phyloP scores from a whole-genome alignment of 2,329 filamentous ascomycete species.

The Incumbomyces lentus region DNA sequence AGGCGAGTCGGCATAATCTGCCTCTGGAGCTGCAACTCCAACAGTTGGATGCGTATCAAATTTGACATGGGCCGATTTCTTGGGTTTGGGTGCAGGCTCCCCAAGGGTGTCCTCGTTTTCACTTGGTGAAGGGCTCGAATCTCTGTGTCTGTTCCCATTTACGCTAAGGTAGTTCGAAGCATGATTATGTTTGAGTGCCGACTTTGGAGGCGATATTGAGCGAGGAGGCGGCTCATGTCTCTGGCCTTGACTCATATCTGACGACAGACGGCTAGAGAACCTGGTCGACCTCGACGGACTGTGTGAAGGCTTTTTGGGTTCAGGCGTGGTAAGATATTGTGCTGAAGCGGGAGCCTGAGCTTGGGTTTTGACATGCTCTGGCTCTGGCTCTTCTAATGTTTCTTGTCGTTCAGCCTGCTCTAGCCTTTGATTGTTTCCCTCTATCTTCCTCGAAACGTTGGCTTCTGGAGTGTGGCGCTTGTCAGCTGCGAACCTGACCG shows the following conservation, averaged over 20 bases:
- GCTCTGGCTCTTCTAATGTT: no score
- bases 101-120: slow-evolving; percentile 49
- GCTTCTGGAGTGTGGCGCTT: slow-evolving; percentile 14
- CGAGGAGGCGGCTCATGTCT: slow-evolving; percentile 49
- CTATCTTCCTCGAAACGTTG: slow-evolving; percentile 21
- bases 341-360: background rate
- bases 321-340: slow-evolving; percentile 2
- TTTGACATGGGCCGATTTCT: slow-evolving; percentile 52
- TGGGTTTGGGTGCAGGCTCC: slow-evolving; percentile 37
- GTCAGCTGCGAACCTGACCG: background rate
- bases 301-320: slow-evolving; percentile 17
- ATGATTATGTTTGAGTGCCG: slow-evolving; percentile 45
- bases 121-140: slow-evolving; percentile 31
- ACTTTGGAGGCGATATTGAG: slow-evolving; percentile 52
- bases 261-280: slow-evolving; percentile 43
- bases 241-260: slow-evolving; percentile 37
- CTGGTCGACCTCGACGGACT: slow-evolving; percentile 48
- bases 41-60: slow-evolving; percentile 52
- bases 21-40: slow-evolving; percentile 31
- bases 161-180: slow-evolving; percentile 20
- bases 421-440: slow-evolving; percentile 6
- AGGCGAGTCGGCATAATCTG: slow-evolving; percentile 25
- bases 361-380: background rate
- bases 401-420: background rate
- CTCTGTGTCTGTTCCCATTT: slow-evolving; percentile 8